Evolutionary conservation across 2,329 filamentous ascomycete genomes (phyloP), one percentile per base, ranked within the genome.

Genomic region (Arthrobotrys conoides): DNA sequence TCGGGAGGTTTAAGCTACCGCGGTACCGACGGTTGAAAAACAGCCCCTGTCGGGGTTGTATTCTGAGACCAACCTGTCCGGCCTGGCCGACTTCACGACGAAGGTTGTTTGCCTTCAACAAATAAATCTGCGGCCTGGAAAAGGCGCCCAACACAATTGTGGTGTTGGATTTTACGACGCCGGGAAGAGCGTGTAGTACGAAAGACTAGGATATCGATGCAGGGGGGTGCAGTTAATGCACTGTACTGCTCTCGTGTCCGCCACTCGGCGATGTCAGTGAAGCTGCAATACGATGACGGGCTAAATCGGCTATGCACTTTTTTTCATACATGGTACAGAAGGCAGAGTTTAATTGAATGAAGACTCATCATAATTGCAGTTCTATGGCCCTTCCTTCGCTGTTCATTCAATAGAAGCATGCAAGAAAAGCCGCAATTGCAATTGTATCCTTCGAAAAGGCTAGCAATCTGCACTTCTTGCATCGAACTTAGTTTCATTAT

Each of bases 41-140:
- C 3, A 30, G 27, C 20, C 18, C 10, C 36, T 20, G 53, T 16
- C 38, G 2, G 2, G 12, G 38, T 41, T 41, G 38, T 12, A 12
- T 51, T 51, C 24, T 10, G 48, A 51, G 48, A 22, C 9, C 8
- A 36, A 36, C 33, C 9, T 22, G 18, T 14, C 53, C 53, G 27
- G 53, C 30, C 30, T 38, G 30, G 53, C 53, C 53, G 51, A 55
- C 16, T 55, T 18, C 9, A 59, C 38, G 30, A 55, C 51, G 51
- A 30, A 59, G n/a, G 6, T n/a, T 38, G 27, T n/a, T 38, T 30
- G 16, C 6, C 24, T 22, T 3, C 38, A 9, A 38, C 30, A 59
- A 59, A 55, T 55, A 8, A 14, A 24, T 10, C 2, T 4, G 12
- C 14, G 51, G 27, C 12, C 24, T 24, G 48, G 12, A n/a, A 9